Evolutionary conservation across 495 filamentous ascomycete genomes (phyloP).

Genomic region (Clavariopsis aquatica): DNA sequence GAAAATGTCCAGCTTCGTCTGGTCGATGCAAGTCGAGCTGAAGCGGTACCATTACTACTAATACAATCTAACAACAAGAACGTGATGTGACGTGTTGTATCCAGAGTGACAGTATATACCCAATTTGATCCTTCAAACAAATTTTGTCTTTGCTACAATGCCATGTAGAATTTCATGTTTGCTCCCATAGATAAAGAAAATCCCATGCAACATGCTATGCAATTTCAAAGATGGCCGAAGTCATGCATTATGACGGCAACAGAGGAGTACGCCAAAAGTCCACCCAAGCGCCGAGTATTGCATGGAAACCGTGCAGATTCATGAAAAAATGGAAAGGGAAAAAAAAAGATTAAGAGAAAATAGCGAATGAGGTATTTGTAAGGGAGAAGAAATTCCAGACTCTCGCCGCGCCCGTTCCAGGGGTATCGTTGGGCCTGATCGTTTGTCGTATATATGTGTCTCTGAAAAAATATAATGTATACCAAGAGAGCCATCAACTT

Average conservation of each 20-base stretch:
- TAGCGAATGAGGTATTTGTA: not conserved
- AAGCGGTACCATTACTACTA: not conserved
- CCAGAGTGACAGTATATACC: not conserved
- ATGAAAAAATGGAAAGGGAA: not conserved
- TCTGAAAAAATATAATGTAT: not conserved
- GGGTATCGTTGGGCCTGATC: slow-evolving; percentile 19
- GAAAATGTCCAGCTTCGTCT: no score
- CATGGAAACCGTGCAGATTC: not conserved
- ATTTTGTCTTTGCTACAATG: not conserved
- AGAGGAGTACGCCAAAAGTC: not conserved
- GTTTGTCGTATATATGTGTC: slow-evolving; percentile 10
- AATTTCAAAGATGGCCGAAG: not conserved
- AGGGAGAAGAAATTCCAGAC: not conserved
- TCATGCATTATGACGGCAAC: not conserved
- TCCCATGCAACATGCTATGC: not conserved
- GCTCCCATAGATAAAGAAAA: not conserved
- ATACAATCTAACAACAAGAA: not conserved
- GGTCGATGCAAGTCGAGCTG: not conserved
- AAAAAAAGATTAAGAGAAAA: no score
- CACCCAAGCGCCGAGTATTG: not conserved
- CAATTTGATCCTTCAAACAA: not conserved
- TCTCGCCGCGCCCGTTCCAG: not conserved
- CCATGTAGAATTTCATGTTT: not conserved
- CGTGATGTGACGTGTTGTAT: not conserved
- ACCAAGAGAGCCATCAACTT: not conserved